Conservation (phyloP, 768 basidiomycete genomes). For the Serendipita vermifera region DNA sequence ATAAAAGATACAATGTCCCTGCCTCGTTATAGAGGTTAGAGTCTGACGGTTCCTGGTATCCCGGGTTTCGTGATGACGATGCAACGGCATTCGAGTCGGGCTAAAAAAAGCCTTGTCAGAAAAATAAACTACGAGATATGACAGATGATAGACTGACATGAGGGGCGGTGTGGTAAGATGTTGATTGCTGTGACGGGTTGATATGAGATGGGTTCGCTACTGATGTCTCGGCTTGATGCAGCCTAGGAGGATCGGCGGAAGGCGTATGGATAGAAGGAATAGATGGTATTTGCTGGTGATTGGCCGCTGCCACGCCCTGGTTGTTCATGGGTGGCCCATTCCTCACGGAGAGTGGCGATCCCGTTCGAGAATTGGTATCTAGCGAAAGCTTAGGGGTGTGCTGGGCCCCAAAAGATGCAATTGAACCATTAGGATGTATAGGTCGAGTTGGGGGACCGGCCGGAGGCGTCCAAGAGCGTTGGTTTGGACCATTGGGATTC, state of each 20-base stretch:
- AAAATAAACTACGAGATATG: too few species aligned
- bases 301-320: not conserved
- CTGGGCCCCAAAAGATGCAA: not conserved
- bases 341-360: not conserved
- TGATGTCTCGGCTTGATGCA: not conserved
- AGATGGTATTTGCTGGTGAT: not conserved
- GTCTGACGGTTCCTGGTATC: not conserved
- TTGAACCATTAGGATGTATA: too few species aligned
- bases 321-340: not conserved
- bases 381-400: not conserved
- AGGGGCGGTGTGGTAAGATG: too few species aligned
- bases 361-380: not conserved
- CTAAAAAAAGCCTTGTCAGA: too few species aligned
- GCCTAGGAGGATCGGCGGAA: not conserved
- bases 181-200: too few species aligned
- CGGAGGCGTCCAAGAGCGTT: too few species aligned
- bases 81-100: too few species aligned
- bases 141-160: too few species aligned
- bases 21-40: slow-evolving; percentile 11
- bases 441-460: too few species aligned
- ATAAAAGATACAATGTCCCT: not conserved
- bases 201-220: too few species aligned
- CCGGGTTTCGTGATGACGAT: too few species aligned
- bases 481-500: too few species aligned
- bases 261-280: not conserved